Percentiles rank a stretch among this genome's conserved stretches.
Evolutionary conservation across 2,329 filamentous ascomycete genomes (phyloP).

Genomic region (Magnaporthiopsis rhizophila): DNA sequence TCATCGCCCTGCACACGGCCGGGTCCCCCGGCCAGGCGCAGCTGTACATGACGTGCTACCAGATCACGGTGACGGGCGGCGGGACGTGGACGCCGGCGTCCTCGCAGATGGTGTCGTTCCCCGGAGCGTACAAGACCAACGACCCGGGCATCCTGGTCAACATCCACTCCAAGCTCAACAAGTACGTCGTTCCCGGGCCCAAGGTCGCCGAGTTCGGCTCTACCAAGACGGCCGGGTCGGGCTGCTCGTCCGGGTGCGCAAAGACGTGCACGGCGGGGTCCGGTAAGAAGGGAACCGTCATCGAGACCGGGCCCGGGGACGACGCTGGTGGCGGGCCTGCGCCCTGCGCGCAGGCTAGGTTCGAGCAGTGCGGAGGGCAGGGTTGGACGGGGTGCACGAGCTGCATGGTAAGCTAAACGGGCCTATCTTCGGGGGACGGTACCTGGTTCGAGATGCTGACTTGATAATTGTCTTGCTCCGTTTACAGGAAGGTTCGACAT

Average conservation of each 20-base stretch:
- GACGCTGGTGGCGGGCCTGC: conserved; percentile 11
- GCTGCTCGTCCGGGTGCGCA: conserved; percentile 29
- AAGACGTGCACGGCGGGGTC: conserved; percentile 29
- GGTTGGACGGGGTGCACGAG: conserved; percentile 33
- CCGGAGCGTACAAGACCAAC: conserved; percentile 33
- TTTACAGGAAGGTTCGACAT: not conserved
- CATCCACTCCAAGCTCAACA: conserved; percentile 33
- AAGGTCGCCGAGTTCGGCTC: conserved; percentile 31
- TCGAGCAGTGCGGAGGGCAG: conserved; percentile 31
- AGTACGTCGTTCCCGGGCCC: conserved; percentile 35
- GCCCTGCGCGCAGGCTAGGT: conserved; percentile 25
- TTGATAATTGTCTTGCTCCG: not conserved
- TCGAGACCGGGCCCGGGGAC: conserved; percentile 9
- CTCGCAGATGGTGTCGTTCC: conserved; percentile 25
- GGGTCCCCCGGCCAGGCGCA: conserved; percentile 24
- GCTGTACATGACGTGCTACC: conserved; percentile 32
- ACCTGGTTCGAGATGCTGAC: not conserved
- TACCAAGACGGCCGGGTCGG: conserved; percentile 30
- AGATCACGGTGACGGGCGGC: conserved; percentile 22
- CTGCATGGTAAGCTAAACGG: conserved; percentile 26
- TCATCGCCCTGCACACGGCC: conserved; percentile 38
- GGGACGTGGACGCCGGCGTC: conserved; percentile 16
- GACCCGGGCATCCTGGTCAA: conserved; percentile 40
- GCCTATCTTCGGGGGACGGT: too few species aligned
- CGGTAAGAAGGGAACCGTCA: conserved; percentile 13